Base-by-base conservation (phyloP, 192 early-diverging fungal species). In the Entrophospora sp. region DNA sequence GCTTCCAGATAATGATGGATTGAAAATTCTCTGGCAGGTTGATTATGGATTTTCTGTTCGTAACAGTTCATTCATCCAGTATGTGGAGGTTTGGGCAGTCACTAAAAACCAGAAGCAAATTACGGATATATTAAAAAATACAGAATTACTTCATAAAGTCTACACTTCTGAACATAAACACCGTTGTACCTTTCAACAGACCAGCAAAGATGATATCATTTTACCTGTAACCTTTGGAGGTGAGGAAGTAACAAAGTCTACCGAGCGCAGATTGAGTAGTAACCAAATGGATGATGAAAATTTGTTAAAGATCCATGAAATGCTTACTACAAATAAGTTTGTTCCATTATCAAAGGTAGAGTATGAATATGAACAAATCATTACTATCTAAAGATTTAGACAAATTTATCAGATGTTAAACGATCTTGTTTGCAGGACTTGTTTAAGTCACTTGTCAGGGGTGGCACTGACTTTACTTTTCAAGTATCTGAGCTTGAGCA, bases 1-100 rank as follows among this genome's bases (percentile, higher is more conserved):
- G 18, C 48, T 49, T 22, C 24, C 6, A 10, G 48, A 49, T 24
- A 16, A 52, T 25, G 49, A 25, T 20, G 24, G 18, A 5, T 7
- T 49, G 20, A 49, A 14, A 49, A 49, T 49, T 49, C 48, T 49
- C n/a, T 49, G 48, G 48, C 48, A 49, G 24, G 20, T n/a, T n/a
- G n/a, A n/a, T n/a, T n/a, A n/a, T n/a, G n/a, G n/a, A n/a, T n/a
- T n/a, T n/a, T n/a, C n/a, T 49, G 22, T 20, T 1, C 48, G 48
- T 24, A 49, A n/a, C 48, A n/a, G 18, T 24, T 20, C 6, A 22
- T 22, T 49, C 20, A 49, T 22, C 7, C 48, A 49, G 18, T n/a
- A 10, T 49, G 48, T 49, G 18, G 18, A 49, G 20, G 24, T 49
- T 49, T 49, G 48, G 48, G 48, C 48, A 10, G 48, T 49, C 24